Conservation (phyloP, 2,329 filamentous ascomycete genomes). For the Biscogniauxia sp. region DNA sequence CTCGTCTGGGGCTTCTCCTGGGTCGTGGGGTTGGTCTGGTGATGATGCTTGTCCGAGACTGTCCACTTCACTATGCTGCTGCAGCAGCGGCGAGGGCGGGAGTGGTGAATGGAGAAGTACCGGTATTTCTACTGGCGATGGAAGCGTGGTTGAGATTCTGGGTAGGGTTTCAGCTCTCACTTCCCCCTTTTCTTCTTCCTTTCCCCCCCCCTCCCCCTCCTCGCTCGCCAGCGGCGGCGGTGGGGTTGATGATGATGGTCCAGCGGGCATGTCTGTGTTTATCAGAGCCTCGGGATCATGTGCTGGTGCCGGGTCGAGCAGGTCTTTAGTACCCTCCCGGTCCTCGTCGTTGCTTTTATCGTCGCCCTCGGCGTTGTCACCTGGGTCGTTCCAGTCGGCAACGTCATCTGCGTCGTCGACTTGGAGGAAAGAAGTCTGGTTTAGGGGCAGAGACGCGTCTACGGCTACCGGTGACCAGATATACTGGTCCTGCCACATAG, state of each 20-base stretch:
- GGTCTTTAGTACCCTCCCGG: no score
- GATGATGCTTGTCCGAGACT: not conserved
- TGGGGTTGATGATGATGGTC: not conserved
- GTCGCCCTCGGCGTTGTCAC: not conserved
- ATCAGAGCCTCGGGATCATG: not conserved
- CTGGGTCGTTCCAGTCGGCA: not conserved
- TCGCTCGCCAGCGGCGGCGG: not conserved
- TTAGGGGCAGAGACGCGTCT: slow-evolving; percentile 9
- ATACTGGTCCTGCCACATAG: slow-evolving; percentile 14
- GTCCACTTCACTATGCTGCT: not conserved
- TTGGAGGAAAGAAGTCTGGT: slow-evolving; percentile 14
- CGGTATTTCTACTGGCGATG: not conserved
- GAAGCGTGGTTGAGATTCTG: not conserved
- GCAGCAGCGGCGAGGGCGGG: not conserved
- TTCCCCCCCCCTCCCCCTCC: not conserved
- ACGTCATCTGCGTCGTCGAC: slow-evolving; percentile 4
- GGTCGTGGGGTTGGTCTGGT: not conserved
- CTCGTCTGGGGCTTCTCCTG: not conserved
- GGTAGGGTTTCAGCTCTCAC: not conserved
- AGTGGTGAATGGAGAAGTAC: not conserved
- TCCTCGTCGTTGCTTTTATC: not conserved
- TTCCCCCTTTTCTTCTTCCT: not conserved
- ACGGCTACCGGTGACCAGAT: slow-evolving; percentile 15
- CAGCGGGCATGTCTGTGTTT: not conserved
- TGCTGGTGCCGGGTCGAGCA: no score